Base-by-base conservation (phyloP, 2,329 filamentous ascomycete species). In the Fusarium sp. region DNA sequence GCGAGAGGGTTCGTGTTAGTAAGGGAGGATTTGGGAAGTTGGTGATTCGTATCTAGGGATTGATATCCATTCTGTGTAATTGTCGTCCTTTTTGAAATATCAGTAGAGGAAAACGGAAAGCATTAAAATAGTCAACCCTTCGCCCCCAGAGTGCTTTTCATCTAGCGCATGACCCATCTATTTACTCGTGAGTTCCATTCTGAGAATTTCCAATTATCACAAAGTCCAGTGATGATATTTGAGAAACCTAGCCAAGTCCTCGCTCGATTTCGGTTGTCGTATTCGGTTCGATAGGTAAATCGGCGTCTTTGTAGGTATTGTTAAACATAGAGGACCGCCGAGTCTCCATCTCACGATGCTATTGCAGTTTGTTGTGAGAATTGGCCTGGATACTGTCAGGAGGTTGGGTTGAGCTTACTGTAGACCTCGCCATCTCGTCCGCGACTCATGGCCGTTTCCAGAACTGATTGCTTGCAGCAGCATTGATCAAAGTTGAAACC, bases 1-100 rank as follows among this genome's bases (percentile, higher is more conserved):
- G 81, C 54, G 76, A 79, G 10, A 75, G 79, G 68, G 79, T 83
- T 26, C 13, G 30, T 0, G 62, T 35, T 6, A 66, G 73, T 0
- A 76, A 76, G 46, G 74, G 74, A 5, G 74, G 75, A 6, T 20
- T 71, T 15, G 75, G 75, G 0, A 77, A 73, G 63, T 46, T 76
- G 44, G 72, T 76, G n/a, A 56, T 77, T 56, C 71, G 56, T 22
- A 64, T 74, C 45, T 67, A 46, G n/a, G 14, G 24, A 54, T 43
- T 47, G 54, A 17, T 17, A 17, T 20, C 2, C 7, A 19, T 11
- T 13, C 17, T 28, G 3, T 6, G 13, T 22, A 37, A 19, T 37
- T 37, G 5, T n/a, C 17, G 9, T 37, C 17, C 35, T 37, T 11
- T 11, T 51, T 17, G 20, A 37, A 19, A 10, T 37, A 37, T 19